Evolutionary conservation across 139 green algal species (phyloP), one percentile per base, ranked within the genome.

Genomic region (Chlamydomonas incerta): DNA sequence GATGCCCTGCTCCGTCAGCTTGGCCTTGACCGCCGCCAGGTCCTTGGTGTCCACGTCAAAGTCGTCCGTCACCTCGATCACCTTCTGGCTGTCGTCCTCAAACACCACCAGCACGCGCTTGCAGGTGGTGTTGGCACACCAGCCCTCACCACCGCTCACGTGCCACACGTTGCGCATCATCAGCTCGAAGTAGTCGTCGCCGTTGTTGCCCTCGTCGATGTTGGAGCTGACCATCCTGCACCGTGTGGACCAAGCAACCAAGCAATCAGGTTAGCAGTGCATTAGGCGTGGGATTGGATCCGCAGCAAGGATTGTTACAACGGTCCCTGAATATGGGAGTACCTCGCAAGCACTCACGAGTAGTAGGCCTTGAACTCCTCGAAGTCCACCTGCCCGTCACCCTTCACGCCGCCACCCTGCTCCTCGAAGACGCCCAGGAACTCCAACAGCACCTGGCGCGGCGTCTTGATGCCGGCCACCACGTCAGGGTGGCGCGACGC

Each of bases 171-270:
- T 93, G 35, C 90, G 83, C 60, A 90, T 92, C 80, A 94, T 89
- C 60, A 94, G 86, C 80, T 94, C 91, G 35, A 94, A 94, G 84
- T 94, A 94, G 50, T 93, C 91, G 70, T 94, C 91, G 46, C 77
- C 77, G 15, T 1, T 24, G 18, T 21, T 23, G 29, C 77, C 77
- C 28, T 89, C 74, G 72, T 93, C 88, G 41, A 94, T 87, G 47
- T 73, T 87, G 24, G 91, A 83, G 31, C 62, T 87, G 50, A 94
- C 37, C 62, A 77, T 65, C 24, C 79, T 85, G 41, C 41, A 50
- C 41, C 41, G 41, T n/a, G n/a, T n/a, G n/a, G n/a, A n/a, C n/a
- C n/a, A n/a, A n/a, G n/a, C n/a, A n/a, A n/a, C n/a, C n/a, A n/a
- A n/a, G n/a, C n/a, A n/a, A n/a, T n/a, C n/a, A n/a, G n/a, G n/a